Evolutionary conservation across 345 rosid genomes (phyloP), one percentile per base, ranked within the genome.

Genomic region (Ailanthus altissimus): DNA sequence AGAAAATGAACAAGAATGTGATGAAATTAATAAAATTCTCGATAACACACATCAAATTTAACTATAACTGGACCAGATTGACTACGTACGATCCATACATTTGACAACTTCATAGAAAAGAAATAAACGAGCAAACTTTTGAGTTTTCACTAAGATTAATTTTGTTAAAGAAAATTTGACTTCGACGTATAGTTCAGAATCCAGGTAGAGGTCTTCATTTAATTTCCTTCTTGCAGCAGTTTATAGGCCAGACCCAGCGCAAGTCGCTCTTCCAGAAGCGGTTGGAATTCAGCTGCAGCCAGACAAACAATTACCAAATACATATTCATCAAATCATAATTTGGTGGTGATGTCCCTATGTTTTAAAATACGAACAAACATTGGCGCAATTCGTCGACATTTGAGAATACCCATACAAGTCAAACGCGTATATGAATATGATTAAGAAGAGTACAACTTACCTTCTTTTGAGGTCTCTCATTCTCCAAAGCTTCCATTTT

Each of bases 261-360:
- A 13, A 32, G n/a, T 32, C 51, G 9, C 38, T 77, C 72, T 77
- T 73, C 42, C 71, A 18, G 60, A 73, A 67, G 71, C 5, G 51
- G 78, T 54, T 43, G 18, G 42, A 15, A 77, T 53, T 81, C 72
- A 45, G 67, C 84, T 77, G 75, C 58, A 81, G 13, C 2, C 36
- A 23, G 3, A 45, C 5, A 32, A 46, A 6, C 21, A 11, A 21
- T 79, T 67, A 38, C 8, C 15, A 8, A 5, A 15, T 14, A 47
- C 23, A 60, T 59, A 26, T 60, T 15, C 32, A 18, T 20, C 8
- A 56, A 21, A 8, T 25, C 26, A 8, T 56, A 8, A 1, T 16
- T 7, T 7, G 1, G 8, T 7, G 0, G 59, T n/a, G 59, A 7
- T 3, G 38, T 32, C 38, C 38, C 38, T n/a, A 32, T 32, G 38